A percentile compares a stretch with the other conserved stretches of the same genome.
phyloP scores from a whole-genome alignment of 345 rosid species.

The Jatropha curcas region DNA sequence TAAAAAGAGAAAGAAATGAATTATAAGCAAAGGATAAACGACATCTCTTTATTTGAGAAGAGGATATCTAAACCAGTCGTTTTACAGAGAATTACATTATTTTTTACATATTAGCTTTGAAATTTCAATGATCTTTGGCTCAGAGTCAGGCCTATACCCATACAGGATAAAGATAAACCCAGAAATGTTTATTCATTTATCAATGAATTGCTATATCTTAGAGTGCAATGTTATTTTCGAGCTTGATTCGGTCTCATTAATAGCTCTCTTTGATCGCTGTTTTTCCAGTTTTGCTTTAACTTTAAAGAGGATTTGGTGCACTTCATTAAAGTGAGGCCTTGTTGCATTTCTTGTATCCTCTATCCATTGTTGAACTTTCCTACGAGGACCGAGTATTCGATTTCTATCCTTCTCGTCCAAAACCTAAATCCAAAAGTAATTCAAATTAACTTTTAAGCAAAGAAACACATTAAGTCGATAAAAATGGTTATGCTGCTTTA shows the following conservation, averaged over 20 bases:
- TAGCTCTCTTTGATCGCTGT: slow-evolving; percentile 19
- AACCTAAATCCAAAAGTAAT: slow-evolving; percentile 43
- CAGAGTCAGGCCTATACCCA: background rate
- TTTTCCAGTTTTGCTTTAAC: slow-evolving; percentile 41
- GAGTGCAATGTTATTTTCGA: slow-evolving; percentile 22
- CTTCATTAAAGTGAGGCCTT: slow-evolving; percentile 74
- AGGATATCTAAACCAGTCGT: too few species aligned
- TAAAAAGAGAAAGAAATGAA: too few species aligned
- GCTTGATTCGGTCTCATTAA: slow-evolving; percentile 26
- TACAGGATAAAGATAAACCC: too few species aligned
- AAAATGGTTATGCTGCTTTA: too few species aligned
- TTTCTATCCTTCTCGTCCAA: slow-evolving; percentile 61
- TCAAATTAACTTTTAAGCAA: too few species aligned
- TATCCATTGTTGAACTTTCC: slow-evolving; percentile 77
- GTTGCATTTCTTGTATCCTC: slow-evolving; percentile 65
- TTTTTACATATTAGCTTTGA: background rate
- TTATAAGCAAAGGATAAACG: too few species aligned
- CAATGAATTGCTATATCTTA: slow-evolving; percentile 11
- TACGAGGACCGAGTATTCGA: slow-evolving; percentile 54
- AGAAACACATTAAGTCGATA: too few species aligned
- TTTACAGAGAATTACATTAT: background rate
- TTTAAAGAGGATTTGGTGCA: slow-evolving; percentile 51
- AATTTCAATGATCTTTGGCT: background rate
- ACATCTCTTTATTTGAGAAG: too few species aligned
- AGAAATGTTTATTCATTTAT: too few species aligned